A percentile compares a stretch with the other conserved stretches of the same genome.
Evolutionary conservation across 371 early-diverging fungal species (phyloP).

Genomic region (Lichtheimia hyalospora): DNA sequence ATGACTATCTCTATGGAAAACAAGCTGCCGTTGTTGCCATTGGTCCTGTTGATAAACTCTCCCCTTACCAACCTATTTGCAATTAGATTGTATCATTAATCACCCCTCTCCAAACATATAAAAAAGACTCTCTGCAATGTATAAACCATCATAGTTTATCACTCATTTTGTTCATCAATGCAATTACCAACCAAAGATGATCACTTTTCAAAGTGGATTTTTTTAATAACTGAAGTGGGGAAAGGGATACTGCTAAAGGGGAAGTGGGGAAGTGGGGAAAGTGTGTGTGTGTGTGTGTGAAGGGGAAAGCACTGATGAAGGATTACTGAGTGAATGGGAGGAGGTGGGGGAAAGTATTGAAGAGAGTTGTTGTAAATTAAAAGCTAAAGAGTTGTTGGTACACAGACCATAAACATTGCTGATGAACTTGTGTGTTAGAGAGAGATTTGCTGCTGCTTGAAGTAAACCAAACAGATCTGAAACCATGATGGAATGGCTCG

Average conservation of each 20-base stretch:
- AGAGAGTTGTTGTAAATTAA: not conserved
- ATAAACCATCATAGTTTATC: too few relatives aligned
- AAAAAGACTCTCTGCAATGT: too few relatives aligned
- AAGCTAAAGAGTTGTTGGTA: not conserved
- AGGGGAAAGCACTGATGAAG: not conserved
- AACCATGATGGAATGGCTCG: not conserved
- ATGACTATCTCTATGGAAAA: constrained; percentile 73
- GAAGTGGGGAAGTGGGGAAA: not conserved
- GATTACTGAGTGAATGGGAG: not conserved
- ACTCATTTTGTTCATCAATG: too few relatives aligned
- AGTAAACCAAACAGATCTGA: not conserved
- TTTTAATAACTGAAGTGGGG: too few relatives aligned
- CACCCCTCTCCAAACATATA: too few relatives aligned
- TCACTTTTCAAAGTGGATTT: too few relatives aligned
- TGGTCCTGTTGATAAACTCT: constrained; percentile 79
- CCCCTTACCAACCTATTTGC: constrained; percentile 59
- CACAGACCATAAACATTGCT: not conserved
- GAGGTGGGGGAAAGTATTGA: not conserved
- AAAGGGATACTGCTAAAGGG: not conserved
- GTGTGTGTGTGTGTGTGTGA: too few relatives aligned
- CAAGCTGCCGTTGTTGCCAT: constrained; percentile 92
- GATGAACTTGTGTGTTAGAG: not conserved
- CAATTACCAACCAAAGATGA: too few relatives aligned
- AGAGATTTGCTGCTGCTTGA: too few relatives aligned
- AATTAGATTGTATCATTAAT: not conserved